These are phyloP conservation scores for Krasilnikovozyma curviuscula DNA, from an alignment of 768 basidiomycete genomes.

Conservation along the genomic window DNA sequence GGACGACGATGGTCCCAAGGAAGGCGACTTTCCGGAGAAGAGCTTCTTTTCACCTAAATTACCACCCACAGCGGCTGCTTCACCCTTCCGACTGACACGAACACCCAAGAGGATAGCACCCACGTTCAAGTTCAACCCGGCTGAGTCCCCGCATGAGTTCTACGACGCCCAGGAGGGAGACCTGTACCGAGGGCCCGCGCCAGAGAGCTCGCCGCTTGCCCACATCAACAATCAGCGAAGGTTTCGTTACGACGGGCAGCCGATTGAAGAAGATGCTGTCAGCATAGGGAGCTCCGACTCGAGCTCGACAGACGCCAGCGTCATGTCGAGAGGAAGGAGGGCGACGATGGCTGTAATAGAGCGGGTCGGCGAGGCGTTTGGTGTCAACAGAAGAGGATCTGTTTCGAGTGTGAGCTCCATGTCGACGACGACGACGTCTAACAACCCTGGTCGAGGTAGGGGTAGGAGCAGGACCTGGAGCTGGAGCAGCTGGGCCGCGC, in stretches of 20 bases:
- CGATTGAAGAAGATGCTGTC: slow-evolving; percentile 11
- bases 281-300: slow-evolving; percentile 1
- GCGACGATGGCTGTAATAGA: slow-evolving; percentile 6
- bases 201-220: not conserved
- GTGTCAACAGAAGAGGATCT: slow-evolving; percentile 1
- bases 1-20: too few species aligned
- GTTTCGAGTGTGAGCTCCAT: too few species aligned
- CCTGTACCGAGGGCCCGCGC: slow-evolving; percentile 8
- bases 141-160: too few species aligned
- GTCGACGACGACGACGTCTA: too few species aligned
- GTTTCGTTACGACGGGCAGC: slow-evolving; percentile 6
- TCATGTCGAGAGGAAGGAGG: not conserved
- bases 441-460: too few species aligned
- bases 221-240: not conserved
- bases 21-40: too few species aligned
- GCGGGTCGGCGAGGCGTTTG: slow-evolving; percentile 6
- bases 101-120: too few species aligned
- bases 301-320: slow-evolving; percentile 1
- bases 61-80: too few species aligned
- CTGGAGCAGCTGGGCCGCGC: not conserved
- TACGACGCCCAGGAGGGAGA: slow-evolving; percentile 3
- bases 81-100: too few species aligned
- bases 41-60: too few species aligned
- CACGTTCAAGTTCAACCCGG: too few species aligned
- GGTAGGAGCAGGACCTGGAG: not conserved